Conservation (phyloP, 495 filamentous ascomycete species). For the Extremus antarcticus region DNA sequence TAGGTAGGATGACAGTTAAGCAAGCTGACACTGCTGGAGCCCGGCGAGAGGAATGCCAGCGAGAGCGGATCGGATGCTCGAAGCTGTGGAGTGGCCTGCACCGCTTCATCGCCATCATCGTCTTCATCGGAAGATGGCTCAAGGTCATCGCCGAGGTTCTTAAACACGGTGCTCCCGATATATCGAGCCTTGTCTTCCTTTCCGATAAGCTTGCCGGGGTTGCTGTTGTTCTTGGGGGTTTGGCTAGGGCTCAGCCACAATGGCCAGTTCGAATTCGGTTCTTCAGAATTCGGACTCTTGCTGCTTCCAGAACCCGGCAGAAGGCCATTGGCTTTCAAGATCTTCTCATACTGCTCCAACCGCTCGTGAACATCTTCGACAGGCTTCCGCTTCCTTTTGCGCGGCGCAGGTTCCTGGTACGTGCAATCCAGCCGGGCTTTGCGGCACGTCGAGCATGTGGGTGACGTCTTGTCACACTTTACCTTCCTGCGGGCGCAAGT, state of each 20-base stretch:
- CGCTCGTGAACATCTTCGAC: conserved; percentile 9
- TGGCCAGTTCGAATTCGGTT: not conserved
- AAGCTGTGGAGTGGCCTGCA: not conserved
- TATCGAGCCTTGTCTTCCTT: conserved; percentile 9
- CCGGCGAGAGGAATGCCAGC: not conserved
- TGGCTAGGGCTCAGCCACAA: not conserved
- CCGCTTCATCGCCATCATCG: not conserved
- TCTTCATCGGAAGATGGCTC: conserved; percentile 11
- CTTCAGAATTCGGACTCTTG: not conserved
- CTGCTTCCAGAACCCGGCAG: not conserved
- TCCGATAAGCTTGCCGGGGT: conserved; percentile 6
- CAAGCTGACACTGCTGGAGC: not conserved
- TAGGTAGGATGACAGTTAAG: conserved; percentile 11
- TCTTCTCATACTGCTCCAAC: conserved; percentile 16
- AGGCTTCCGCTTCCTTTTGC: conserved; percentile 17
- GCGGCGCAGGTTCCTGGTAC: conserved; percentile 18
- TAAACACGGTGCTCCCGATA: conserved; percentile 10
- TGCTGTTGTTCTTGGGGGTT: not conserved
- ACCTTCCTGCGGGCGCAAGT: conserved; percentile 17
- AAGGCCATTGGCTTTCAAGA: conserved; percentile 14
- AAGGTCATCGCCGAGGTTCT: conserved; percentile 7
- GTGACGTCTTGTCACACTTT: conserved; percentile 18
- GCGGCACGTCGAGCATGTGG: conserved; percentile 16
- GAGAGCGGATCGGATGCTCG: conserved; percentile 3
- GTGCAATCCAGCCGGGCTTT: conserved; percentile 10